Evolutionary conservation across 176 grass and related monocot genomes (phyloP).

Genomic region (Zoysia pacifica): DNA sequence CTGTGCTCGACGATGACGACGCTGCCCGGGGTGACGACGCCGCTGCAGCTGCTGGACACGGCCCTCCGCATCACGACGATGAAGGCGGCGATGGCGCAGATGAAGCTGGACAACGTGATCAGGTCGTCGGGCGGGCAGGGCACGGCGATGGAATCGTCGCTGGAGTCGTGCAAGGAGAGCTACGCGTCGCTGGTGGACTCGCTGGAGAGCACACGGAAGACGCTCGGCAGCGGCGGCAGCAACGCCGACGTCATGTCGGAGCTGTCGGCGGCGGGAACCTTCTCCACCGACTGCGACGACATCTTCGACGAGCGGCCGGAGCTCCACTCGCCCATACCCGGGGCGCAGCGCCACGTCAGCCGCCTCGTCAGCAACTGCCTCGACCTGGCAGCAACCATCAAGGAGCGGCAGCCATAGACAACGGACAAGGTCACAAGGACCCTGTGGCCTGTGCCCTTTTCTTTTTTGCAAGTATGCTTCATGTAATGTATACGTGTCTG

Average conservation of each 20-base stretch:
- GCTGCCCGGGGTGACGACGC: slow-evolving; percentile 47
- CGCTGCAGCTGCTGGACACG: slow-evolving; percentile 41
- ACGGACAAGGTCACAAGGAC: too few species aligned
- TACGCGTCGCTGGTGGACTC: slow-evolving; percentile 54
- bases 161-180: slow-evolving; percentile 52
- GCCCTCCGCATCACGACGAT: slow-evolving; percentile 24
- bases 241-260: slow-evolving; percentile 43
- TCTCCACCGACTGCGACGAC: slow-evolving; percentile 55
- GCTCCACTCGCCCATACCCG: slow-evolving; percentile 32
- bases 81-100: slow-evolving; percentile 43
- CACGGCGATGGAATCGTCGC: slow-evolving; percentile 4
- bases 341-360: slow-evolving; percentile 36
- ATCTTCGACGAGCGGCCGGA: slow-evolving; percentile 56
- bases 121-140: background rate
- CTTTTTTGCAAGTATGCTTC: too few species aligned
- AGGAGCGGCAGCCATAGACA: slow-evolving; percentile 22
- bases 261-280: slow-evolving; percentile 52
- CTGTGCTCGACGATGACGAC: slow-evolving; percentile 43
- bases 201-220: slow-evolving; percentile 19
- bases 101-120: slow-evolving; percentile 3
- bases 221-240: slow-evolving; percentile 40
- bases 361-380: slow-evolving; percentile 63
- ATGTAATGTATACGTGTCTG: too few species aligned
- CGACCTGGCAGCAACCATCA: slow-evolving; percentile 53
- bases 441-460: too few species aligned